Evolutionary conservation across 1,284 basidiomycete genomes (phyloP), one percentile per base, ranked within the genome.

Genomic region (Moesziomyces aphidis): DNA sequence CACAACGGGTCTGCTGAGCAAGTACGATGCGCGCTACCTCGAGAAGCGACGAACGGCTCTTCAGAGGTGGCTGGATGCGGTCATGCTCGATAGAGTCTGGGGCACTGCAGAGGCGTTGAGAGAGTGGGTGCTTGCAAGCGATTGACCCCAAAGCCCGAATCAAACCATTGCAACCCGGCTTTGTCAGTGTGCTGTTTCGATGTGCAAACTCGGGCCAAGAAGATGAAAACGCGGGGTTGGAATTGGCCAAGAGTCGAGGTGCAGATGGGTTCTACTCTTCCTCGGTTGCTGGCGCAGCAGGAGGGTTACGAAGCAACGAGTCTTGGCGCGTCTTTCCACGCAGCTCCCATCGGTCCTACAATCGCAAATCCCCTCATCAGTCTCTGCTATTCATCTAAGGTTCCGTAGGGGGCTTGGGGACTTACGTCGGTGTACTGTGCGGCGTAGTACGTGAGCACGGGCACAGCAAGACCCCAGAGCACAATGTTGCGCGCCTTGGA

Each of bases 41-140:
- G 81, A 83, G 54, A 65, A 71, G 53, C 61, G 81, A 2, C 60
- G 81, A 21, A 68, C 67, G 21, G 76, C 66, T 4, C 50, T 83
- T 49, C 81, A 83, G 63, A 54, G 55, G 17, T 83, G 81, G 81
- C 66, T 83, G 22, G 62, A 70, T 36, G 39, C 55, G 0, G 73
- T 81, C 11, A 57, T 73, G 52, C 57, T 80, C 5, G 78, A 82
- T 21, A 52, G 46, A 10, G 70, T 73, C 21, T 83, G 80, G 80
- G 78, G 77, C 22, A 55, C 55, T 19, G 66, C 61, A 10, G 61
- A 64, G 21, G 61, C 58, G 15, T 46, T 76, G 39, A 52, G 64
- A 5, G 61, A 73, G 15, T 82, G 79, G 79, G 67, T 82, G 26
- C 62, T 81, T 45, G 70, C 63, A 13, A 53, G 62, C 17, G 73